A percentile compares a stretch with the other conserved stretches of the same genome.
Evolutionary conservation across 2,329 filamentous ascomycete species (phyloP).

Genomic region (Fragosphaeria purpurea): DNA sequence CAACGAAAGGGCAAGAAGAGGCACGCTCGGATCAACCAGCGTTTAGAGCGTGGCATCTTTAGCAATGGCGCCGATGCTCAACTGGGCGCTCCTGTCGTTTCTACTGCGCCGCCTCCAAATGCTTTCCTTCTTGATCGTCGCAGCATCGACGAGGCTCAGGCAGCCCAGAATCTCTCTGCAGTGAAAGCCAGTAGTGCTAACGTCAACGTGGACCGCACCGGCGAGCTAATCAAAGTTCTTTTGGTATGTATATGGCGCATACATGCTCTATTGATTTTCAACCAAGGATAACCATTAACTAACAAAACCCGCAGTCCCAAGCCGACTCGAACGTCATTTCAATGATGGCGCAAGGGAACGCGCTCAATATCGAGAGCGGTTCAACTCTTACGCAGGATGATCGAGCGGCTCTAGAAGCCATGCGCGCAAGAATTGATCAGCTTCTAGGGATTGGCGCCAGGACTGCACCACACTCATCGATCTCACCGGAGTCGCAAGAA

Average conservation of each 20-base stretch:
- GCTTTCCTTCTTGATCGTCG: constrained; percentile 22
- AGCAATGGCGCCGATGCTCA: not conserved
- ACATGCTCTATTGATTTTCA: no score
- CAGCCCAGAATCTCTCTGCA: constrained; percentile 47
- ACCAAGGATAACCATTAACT: constrained; percentile 14
- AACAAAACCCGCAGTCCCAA: constrained; percentile 25
- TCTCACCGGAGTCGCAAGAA: no score
- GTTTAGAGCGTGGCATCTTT: not conserved
- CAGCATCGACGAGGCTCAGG: constrained; percentile 53
- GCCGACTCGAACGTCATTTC: constrained; percentile 35
- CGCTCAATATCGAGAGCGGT: constrained; percentile 28
- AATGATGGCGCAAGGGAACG: constrained; percentile 38
- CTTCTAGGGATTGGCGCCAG: constrained; percentile 6
- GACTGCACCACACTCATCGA: not conserved
- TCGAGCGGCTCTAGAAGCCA: constrained; percentile 34
- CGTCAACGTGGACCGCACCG: constrained; percentile 17
- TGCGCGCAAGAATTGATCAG: constrained; percentile 30
- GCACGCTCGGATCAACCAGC: constrained; percentile 7
- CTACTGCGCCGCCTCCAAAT: constrained; percentile 5
- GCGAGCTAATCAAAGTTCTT: constrained; percentile 48
- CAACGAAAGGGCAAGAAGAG: constrained; percentile 12
- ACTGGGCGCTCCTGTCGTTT: not conserved
- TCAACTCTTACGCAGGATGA: constrained; percentile 33
- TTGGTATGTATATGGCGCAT: constrained; percentile 38
- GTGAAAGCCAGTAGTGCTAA: not conserved